phyloP scores from a whole-genome alignment of 441 rosid genomes.

The Gossypium davidsonii region DNA sequence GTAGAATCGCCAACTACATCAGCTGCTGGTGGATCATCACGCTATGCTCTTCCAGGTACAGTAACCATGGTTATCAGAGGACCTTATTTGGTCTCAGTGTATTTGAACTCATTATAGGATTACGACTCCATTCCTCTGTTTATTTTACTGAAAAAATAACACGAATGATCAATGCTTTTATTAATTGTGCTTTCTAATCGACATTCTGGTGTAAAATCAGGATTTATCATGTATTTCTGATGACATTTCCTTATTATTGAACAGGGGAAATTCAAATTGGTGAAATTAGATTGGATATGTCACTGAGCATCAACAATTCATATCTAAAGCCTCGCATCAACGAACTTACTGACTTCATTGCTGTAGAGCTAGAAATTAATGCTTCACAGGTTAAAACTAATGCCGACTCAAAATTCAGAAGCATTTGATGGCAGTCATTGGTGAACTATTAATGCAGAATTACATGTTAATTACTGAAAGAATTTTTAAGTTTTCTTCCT shows the following conservation, averaged over 20 bases:
- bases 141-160: neutral
- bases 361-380: slow-evolving; percentile 49
- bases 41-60: slow-evolving; percentile 43
- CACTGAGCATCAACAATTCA: slow-evolving; percentile 38
- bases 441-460: neutral
- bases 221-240: neutral
- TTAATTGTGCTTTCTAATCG: neutral
- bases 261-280: slow-evolving; percentile 46
- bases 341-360: slow-evolving; percentile 41
- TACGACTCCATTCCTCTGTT: neutral
- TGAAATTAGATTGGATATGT: slow-evolving; percentile 55
- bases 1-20: slow-evolving; percentile 28
- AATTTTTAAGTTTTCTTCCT: neutral
- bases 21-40: slow-evolving; percentile 30
- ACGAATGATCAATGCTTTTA: neutral
- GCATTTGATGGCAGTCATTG: neutral
- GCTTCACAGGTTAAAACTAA: slow-evolving; percentile 51
- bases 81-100: neutral
- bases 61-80: neutral
- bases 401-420: slow-evolving; percentile 5
- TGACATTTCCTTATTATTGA: slow-evolving; percentile 8
- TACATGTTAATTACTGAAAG: neutral
- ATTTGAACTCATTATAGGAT: neutral
- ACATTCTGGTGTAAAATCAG: neutral
- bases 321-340: slow-evolving; percentile 45